Base-by-base conservation (phyloP, 805 yeast genomes). In the Jamesozyma spencerorum region DNA sequence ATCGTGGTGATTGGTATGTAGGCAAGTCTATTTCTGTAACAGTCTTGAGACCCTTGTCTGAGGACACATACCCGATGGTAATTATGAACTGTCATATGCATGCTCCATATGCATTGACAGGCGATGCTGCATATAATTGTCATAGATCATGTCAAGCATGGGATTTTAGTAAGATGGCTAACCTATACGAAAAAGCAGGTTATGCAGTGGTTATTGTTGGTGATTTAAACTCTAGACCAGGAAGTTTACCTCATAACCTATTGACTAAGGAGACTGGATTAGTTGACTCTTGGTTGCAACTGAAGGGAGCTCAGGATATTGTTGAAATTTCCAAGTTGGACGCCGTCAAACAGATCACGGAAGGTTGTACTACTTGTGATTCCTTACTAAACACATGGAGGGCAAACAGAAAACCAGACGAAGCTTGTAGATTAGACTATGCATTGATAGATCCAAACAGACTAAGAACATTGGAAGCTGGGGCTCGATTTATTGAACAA, bases 121-220 rank as follows among this genome's bases (percentile, higher is more conserved):
- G 97, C 2, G 95, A 87, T 60, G 94, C 94, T 2, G 82, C 88
- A 2, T 92, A 92, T 56, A 68, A 79, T 3, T 84, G 95, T 50
- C 97, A 92, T 56, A 68, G 98, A 37, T 79, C 96, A 0, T 75
- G 92, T 43, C 98, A 92, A 62, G 97, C 97, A 1, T 92, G 97
- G 97, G 96, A 88, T 58, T 75, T 92, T 58, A 72, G 92, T 27
- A 73, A 76, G 38, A 44, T 87, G 28, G 77, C 83, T 1, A 69
- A 70, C 14, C 60, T 78, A 29, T 71, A 88, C 35, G 68, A 70
- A 34, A 69, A 67, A 41, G 81, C 90, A 0, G 95, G 97, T 0
- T 82, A 85, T 58, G 81, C 88, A 1, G 90, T 85, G 0, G 72
- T 92, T 24, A 77, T 87, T 39, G 96, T 88, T 26, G 98, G 98